phyloP scores from a whole-genome alignment of 441 rosid genomes.

The Croton setiger region DNA sequence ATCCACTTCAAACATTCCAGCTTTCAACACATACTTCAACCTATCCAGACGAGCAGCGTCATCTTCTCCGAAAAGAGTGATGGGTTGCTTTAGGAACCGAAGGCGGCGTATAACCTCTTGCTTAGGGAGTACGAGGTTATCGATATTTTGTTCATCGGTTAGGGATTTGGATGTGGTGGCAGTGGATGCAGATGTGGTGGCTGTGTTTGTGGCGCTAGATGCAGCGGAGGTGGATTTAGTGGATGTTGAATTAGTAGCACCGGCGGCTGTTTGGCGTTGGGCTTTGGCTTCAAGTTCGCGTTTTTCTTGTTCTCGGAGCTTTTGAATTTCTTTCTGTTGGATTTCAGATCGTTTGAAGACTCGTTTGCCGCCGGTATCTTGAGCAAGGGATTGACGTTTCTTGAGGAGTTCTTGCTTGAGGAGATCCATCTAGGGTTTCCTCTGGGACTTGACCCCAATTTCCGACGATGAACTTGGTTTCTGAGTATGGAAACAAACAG shows the following conservation, averaged over 20 bases:
- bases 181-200: constrained; percentile 34
- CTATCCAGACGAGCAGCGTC: constrained; percentile 73
- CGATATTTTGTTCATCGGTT: constrained; percentile 64
- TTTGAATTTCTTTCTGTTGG: constrained; percentile 72
- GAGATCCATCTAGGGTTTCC: constrained; percentile 56
- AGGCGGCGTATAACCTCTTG: constrained; percentile 84
- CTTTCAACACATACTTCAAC: constrained; percentile 62
- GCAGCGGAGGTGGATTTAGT: constrained; percentile 27
- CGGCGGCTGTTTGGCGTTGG: constrained; percentile 36
- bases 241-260: constrained; percentile 20
- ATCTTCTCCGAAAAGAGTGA: constrained; percentile 84
- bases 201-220: constrained; percentile 23
- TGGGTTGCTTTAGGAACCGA: constrained; percentile 73
- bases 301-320: constrained; percentile 72
- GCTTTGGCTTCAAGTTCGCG: constrained; percentile 69
- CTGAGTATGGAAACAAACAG: no score
- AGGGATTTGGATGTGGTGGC: constrained; percentile 53
- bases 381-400: constrained; percentile 58
- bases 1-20: constrained; percentile 77
- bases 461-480: not conserved
- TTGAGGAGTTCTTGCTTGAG: constrained; percentile 61
- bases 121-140: constrained; percentile 58
- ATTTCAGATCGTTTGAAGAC: constrained; percentile 75
- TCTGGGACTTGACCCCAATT: not conserved
- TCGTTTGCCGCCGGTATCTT: constrained; percentile 64